Conservation (phyloP, 306 rosid genomes). For the Albizia julibrissin region DNA sequence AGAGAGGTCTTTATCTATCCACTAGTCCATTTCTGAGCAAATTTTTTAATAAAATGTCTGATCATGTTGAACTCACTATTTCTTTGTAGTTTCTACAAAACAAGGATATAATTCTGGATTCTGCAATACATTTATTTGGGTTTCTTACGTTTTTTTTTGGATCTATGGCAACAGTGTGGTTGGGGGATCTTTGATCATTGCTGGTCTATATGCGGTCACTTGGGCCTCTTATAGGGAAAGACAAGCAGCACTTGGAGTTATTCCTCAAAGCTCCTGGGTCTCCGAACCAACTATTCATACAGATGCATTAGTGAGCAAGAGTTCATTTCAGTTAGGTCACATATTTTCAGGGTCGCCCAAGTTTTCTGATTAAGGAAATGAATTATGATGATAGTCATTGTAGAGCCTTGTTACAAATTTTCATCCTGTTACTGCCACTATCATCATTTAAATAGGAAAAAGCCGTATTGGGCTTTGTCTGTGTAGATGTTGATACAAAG, state of each 20-base stretch:
- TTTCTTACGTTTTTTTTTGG: slow-evolving; percentile 37
- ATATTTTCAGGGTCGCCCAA: slow-evolving; percentile 65
- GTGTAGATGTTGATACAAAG: not conserved
- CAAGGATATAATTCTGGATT: slow-evolving; percentile 13
- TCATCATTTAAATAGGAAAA: not conserved
- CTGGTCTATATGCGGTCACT: slow-evolving; percentile 83
- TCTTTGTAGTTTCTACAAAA: slow-evolving; percentile 7
- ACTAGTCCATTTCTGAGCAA: slow-evolving; percentile 1
- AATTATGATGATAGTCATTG: slow-evolving; percentile 16
- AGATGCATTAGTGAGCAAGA: slow-evolving; percentile 34
- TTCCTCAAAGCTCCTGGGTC: slow-evolving; percentile 49
- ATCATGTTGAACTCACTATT: not conserved
- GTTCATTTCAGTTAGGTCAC: slow-evolving; percentile 54
- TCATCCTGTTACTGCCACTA: slow-evolving; percentile 8
- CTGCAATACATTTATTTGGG: not conserved
- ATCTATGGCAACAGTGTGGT: slow-evolving; percentile 58
- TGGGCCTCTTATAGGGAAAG: slow-evolving; percentile 87
- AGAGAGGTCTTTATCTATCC: not conserved
- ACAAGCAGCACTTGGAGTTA: slow-evolving; percentile 49
- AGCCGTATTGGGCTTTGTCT: not conserved
- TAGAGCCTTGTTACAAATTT: slow-evolving; percentile 27
- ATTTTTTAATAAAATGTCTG: not conserved
- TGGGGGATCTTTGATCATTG: slow-evolving; percentile 79
- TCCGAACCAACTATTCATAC: slow-evolving; percentile 58
- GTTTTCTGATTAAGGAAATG: slow-evolving; percentile 60